Evolutionary conservation across 176 grass and related monocot genomes (phyloP), one percentile per base, ranked within the genome.

Genomic region (Oryza meridionalis): DNA sequence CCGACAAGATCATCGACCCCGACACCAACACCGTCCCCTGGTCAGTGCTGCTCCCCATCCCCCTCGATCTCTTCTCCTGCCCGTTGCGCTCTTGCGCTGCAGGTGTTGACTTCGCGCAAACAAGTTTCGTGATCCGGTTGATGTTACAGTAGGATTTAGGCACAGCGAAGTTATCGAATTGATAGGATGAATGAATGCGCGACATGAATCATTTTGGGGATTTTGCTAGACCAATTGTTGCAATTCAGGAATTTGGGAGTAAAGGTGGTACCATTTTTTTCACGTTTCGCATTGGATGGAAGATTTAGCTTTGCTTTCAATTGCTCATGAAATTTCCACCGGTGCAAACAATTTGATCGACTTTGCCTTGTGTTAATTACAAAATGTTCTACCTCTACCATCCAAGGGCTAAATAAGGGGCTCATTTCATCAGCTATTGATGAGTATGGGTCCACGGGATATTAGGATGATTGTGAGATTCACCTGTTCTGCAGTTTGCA

Each of bases 1-100:
- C 96, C 25, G 96, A 98, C 84, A 93, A 98, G 86, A 98, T 98
- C 86, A 92, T 98, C 82, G 85, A 94, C 40, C 68, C 87, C 44
- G 87, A 93, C 21, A 71, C 81, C 29, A 81, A 86, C 81, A 80
- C 91, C 65, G 92, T 98, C 31, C 91, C 91, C 21, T 99, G 96
- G 96, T 99, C 26, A 87, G 67, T 55, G 33, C 17, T 4, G 21
- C 8, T 8, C 38, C 38, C 11, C 29, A 2, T 2, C 1, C 35
- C 69, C 6, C 55, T 27, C 13, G 3, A 61, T 63, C 66, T 25
- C 19, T 14, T 63, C 66, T 25, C 19, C 19, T 43, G 42, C 49
- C 31, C 19, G 55, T 22, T 26, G 13, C 0, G 3, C 0, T 2
- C 70, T 14, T 33, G 38, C 8, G 7, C 26, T 11, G n/a, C 14